Conservation (phyloP, 306 rosid genomes). For the Cucurbita maxima region DNA sequence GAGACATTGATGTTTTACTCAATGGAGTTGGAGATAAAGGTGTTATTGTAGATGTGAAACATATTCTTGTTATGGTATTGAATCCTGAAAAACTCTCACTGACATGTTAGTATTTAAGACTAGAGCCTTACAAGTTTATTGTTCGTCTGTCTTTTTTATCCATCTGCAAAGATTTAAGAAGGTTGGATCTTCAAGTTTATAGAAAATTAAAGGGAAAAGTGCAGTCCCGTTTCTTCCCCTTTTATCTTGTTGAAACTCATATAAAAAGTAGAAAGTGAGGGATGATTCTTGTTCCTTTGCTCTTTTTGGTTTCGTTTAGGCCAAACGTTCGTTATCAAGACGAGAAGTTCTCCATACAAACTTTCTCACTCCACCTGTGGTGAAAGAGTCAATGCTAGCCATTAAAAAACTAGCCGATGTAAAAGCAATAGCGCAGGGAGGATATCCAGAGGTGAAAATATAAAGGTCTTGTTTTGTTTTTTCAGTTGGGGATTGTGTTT, state of each 20-base stretch:
- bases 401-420: conserved; percentile 59
- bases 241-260: background rate
- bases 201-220: background rate
- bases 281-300: background rate
- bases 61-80: conserved; percentile 69
- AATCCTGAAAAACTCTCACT: background rate
- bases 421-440: conserved; percentile 80
- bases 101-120: conserved; percentile 6
- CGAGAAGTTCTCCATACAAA: conserved; percentile 68
- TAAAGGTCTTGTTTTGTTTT: background rate
- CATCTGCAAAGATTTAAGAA: background rate
- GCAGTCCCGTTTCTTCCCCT: background rate
- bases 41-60: conserved; percentile 64
- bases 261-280: background rate
- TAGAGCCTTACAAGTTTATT: conserved; percentile 1
- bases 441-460: conserved; percentile 71
- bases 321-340: conserved; percentile 60
- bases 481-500: background rate
- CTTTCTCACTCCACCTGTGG: conserved; percentile 81
- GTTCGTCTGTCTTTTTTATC: background rate
- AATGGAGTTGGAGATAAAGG: conserved; percentile 57
- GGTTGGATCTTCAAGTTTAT: background rate
- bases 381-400: conserved; percentile 66
- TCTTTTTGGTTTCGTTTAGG: conserved; percentile 26
- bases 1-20: conserved; percentile 47